Conservation (phyloP, 2,329 filamentous ascomycete species). For the Ophiostoma montium region DNA sequence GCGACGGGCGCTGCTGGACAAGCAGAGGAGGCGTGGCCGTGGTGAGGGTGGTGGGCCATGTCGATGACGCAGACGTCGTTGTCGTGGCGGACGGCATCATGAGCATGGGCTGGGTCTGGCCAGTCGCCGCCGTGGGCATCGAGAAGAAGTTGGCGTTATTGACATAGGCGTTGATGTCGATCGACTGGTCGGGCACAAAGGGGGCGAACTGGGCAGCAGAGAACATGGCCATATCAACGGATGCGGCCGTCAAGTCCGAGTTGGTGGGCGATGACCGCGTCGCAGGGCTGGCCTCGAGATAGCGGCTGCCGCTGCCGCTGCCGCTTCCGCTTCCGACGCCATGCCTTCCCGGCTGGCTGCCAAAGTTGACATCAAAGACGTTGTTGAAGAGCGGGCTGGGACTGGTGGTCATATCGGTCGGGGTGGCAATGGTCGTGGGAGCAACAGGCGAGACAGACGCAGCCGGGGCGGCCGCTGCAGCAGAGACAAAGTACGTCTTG, state of each 20-base stretch:
- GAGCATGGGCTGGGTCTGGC: slow-evolving; percentile 2
- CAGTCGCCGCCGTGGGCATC: slow-evolving; percentile 14
- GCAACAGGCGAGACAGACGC: not conserved
- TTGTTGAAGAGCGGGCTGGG: slow-evolving; percentile 29
- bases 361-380: slow-evolving; percentile 18
- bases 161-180: not conserved
- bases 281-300: slow-evolving; percentile 7
- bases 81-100: not conserved
- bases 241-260: slow-evolving; percentile 25
- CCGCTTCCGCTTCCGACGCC: slow-evolving; percentile 2
- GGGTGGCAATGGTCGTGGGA: slow-evolving; percentile 10
- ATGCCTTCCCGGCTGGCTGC: not conserved
- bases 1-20: not conserved
- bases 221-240: slow-evolving; percentile 11
- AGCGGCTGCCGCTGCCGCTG: slow-evolving; percentile 2
- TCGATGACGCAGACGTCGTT: not conserved
- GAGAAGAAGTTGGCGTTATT: not conserved
- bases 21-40: not conserved
- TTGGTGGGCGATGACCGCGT: slow-evolving; percentile 7
- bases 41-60: not conserved
- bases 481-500: slow-evolving; percentile 42
- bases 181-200: slow-evolving; percentile 19
- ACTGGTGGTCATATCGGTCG: slow-evolving; percentile 25
- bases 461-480: not conserved
- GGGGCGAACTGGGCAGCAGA: slow-evolving; percentile 20